Evolutionary conservation across 176 grass and related monocot genomes (phyloP), one percentile per base, ranked within the genome.

Genomic region (Carex pumila): DNA sequence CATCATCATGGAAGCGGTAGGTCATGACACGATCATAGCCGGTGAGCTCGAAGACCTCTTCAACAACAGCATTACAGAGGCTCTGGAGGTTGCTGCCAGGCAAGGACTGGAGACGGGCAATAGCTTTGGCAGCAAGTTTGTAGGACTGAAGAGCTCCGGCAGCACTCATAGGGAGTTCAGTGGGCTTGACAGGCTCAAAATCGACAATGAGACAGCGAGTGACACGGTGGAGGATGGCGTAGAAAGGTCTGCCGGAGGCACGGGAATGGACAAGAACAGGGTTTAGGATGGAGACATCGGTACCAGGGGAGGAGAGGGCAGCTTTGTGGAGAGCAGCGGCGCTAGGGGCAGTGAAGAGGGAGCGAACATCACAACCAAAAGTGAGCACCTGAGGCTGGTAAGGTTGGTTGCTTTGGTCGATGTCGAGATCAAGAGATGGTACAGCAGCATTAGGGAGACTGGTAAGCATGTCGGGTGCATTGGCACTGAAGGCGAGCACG

Each of bases 11-110:
- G 65, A 98, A 98, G 88, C 88, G 94, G 53, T 98, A 98, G 87
- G 91, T 88, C 95, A 98, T 98, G n/a, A 98, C 95, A 58, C 95
- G 89, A 32, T 98, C 91, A 34, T 98, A 98, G 49, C 95, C 95
- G 1, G 92, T 95, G 63, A 98, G 92, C 15, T 98, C 95, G 22
- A 98, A 98, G 58, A 98, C 75, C 64, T 98, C 92, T 74, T 94
- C 89, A 19, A 90, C 88, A 6, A 98, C 91, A 0, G 92, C 91
- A 36, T 91, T 89, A 70, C 95, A 98, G 12, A 98, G 87, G 18
- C 50, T 74, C 34, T 83, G 65, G 71, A 98, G 94, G 85, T 86
- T 93, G 29, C 95, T 89, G 63, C 95, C 92, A 30, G 91, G 92
- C 45, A 95, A 58, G 34, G 91, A 91, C 71, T 98, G 95, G 68